Percentiles rank a stretch among this genome's conserved stretches.
Conservation (phyloP, 1,139 yeast genomes). For the Arxiozyma telluris region DNA sequence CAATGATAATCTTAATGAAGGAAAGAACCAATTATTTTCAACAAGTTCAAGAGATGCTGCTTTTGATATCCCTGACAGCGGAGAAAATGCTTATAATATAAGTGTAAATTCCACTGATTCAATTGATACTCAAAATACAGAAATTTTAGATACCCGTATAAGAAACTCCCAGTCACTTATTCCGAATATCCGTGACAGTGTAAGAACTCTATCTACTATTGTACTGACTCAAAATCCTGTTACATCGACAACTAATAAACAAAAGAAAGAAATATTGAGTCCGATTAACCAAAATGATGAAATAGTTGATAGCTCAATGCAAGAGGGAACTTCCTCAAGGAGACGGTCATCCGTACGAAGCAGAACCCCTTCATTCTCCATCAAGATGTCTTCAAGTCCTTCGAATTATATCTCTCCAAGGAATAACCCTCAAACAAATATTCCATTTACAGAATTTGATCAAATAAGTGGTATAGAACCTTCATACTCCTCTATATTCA, state of each 20-base stretch:
- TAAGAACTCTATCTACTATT: conserved; percentile 3
- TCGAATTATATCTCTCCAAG: neutral
- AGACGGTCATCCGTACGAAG: neutral
- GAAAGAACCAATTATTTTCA: neutral
- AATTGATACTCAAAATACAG: conserved; percentile 4
- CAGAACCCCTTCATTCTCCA: neutral
- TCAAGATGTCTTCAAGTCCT: neutral
- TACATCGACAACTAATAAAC: neutral
- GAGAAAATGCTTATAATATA: neutral
- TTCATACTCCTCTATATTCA: conserved; percentile 3
- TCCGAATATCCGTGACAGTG: conserved; percentile 1
- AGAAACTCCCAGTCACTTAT: conserved; percentile 2
- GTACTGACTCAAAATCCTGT: neutral
- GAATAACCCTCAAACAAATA: neutral
- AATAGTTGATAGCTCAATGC: neutral
- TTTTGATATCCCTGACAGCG: neutral
- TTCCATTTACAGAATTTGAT: neutral
- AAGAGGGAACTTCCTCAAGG: neutral
- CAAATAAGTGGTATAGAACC: neutral
- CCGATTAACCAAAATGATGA: neutral
- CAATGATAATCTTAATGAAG: neutral
- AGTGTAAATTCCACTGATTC: conserved; percentile 2
- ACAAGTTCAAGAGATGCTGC: neutral
- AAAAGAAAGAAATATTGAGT: neutral
- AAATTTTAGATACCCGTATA: conserved; percentile 3